These are phyloP conservation scores for Lolium perenne DNA, from an alignment of 176 grass and related monocot species.

Conservation along the genomic window DNA sequence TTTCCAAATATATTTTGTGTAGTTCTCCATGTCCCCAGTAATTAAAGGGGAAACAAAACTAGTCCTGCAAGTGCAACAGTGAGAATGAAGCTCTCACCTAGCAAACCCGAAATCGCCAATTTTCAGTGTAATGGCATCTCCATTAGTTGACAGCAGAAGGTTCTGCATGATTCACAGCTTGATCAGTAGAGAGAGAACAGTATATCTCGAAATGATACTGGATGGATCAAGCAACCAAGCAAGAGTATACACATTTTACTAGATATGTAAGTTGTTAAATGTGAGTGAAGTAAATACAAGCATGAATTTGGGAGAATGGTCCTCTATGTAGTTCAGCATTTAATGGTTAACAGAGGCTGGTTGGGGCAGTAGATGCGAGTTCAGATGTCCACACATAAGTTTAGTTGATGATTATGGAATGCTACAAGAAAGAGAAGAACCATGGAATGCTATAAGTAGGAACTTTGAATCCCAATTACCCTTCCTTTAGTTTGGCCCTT, in stretches of 20 bases:
- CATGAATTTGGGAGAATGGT: background rate
- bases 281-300: background rate
- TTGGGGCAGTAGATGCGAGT: background rate
- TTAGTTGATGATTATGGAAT: conserved; percentile 3
- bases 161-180: conserved; percentile 56
- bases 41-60: background rate
- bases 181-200: conserved; percentile 34
- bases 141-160: conserved; percentile 61
- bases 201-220: background rate
- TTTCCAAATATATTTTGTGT: background rate
- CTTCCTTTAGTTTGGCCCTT: background rate
- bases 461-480: background rate
- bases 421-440: background rate
- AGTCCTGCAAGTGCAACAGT: background rate
- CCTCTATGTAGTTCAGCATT: background rate
- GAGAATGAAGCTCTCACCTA: conserved; percentile 46
- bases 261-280: background rate
- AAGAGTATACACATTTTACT: background rate
- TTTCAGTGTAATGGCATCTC: conserved; percentile 56
- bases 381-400: background rate
- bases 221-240: background rate
- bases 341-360: background rate
- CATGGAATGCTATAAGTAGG: background rate
- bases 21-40: background rate
- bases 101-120: conserved; percentile 86